A percentile compares a stretch with the other conserved stretches of the same genome.
phyloP scores from a whole-genome alignment of 176 grass and related monocot genomes.

The Oryza longistaminata region DNA sequence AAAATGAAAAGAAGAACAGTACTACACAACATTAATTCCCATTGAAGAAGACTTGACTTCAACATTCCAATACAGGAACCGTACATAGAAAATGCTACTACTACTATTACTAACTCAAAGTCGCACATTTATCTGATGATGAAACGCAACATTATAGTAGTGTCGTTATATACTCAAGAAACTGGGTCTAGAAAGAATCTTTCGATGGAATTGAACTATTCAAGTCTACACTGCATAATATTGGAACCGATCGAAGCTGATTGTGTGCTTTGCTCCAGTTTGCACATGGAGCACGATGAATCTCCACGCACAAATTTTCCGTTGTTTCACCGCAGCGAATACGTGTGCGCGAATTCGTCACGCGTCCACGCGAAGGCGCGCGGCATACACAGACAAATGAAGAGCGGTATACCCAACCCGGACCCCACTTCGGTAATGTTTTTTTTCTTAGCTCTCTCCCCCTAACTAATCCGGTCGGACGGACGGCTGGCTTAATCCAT shows the following conservation, averaged over 20 bases:
- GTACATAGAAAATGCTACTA: background rate
- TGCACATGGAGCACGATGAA: background rate
- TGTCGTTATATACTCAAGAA: background rate
- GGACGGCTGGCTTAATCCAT: constrained; percentile 11
- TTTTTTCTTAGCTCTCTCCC: background rate
- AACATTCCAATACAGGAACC: background rate
- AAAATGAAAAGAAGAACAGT: background rate
- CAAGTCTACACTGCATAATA: background rate
- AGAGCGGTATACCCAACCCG: background rate
- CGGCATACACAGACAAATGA: background rate
- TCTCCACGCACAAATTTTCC: background rate
- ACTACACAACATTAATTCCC: background rate
- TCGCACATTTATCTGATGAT: background rate
- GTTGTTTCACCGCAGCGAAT: background rate
- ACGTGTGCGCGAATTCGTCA: background rate
- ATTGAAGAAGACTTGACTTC: background rate
- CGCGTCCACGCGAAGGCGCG: background rate
- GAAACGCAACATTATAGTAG: background rate
- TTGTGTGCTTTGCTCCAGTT: background rate
- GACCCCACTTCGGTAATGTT: background rate
- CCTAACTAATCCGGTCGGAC: background rate
- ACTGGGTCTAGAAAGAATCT: background rate
- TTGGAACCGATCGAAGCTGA: background rate
- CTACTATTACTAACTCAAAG: background rate
- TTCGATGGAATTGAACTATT: background rate